phyloP scores from a whole-genome alignment of 345 rosid species.

The Linum usitatissimum region DNA sequence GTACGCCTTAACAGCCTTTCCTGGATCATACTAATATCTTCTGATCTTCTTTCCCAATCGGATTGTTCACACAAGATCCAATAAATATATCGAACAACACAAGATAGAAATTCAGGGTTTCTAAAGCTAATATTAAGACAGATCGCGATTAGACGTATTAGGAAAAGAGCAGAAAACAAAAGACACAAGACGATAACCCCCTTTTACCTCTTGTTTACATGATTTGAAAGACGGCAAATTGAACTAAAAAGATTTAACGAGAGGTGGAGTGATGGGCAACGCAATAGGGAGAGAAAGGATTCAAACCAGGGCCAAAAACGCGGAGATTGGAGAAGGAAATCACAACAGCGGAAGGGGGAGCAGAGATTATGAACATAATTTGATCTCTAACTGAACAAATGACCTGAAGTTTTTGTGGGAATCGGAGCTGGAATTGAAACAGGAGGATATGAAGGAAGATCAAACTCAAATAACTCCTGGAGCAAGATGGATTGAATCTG shows the following conservation, averaged over 20 bases:
- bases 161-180: neutral
- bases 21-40: slow-evolving; percentile 34
- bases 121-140: neutral
- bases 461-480: neutral
- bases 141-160: slow-evolving; percentile 1
- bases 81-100: neutral
- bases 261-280: slow-evolving; percentile 68
- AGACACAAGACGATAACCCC: neutral
- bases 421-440: neutral
- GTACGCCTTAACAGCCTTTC: slow-evolving; percentile 40
- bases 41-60: neutral
- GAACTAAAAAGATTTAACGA: slow-evolving; percentile 29
- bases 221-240: slow-evolving; percentile 7
- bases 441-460: neutral
- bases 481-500: neutral
- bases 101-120: neutral
- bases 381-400: neutral
- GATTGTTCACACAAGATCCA: neutral
- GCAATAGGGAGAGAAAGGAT: slow-evolving; percentile 87
- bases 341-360: slow-evolving; percentile 28
- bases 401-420: neutral
- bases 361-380: slow-evolving; percentile 42
- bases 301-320: slow-evolving; percentile 84
- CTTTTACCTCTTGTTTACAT: slow-evolving; percentile 10
- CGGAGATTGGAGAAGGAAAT: slow-evolving; percentile 46